These are phyloP conservation scores for Xylariaceae sp. DNA, from an alignment of 2,329 filamentous ascomycete species.

Conservation along the genomic window DNA sequence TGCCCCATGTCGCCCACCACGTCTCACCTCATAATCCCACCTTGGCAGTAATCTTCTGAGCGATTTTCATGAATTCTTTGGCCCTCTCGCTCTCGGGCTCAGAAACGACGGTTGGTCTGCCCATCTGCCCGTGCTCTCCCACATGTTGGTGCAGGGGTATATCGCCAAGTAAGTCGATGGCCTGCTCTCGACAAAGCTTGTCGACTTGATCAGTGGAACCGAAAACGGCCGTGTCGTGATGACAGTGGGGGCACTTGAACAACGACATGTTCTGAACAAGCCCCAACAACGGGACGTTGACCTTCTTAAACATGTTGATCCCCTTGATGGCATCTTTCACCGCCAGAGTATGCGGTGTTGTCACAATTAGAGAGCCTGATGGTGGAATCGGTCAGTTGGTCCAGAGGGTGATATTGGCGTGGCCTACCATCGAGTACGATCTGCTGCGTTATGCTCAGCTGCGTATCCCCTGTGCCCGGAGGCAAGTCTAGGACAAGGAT, in stretches of 20 bases:
- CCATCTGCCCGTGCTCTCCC: conserved; percentile 78
- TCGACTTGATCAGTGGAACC: conserved; percentile 58
- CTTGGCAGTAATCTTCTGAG: conserved; percentile 43
- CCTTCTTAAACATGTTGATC: conserved; percentile 85
- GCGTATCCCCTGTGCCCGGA: conserved; percentile 90
- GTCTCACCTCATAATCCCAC: conserved; percentile 38
- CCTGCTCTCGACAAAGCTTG: conserved; percentile 61
- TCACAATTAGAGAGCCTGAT: conserved; percentile 77
- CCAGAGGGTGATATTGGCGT: too few species aligned
- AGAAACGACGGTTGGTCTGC: conserved; percentile 82
- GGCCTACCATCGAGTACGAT: conserved; percentile 70
- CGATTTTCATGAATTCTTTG: conserved; percentile 64
- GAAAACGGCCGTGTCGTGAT: conserved; percentile 68
- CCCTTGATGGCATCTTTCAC: conserved; percentile 88
- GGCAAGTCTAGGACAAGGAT: conserved; percentile 85
- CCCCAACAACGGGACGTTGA: conserved; percentile 72
- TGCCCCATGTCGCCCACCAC: too few species aligned
- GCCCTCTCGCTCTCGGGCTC: conserved; percentile 72
- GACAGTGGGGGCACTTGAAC: conserved; percentile 73
- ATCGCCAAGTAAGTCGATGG: conserved; percentile 76
- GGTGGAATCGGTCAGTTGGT: too few species aligned
- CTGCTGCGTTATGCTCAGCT: conserved; percentile 95
- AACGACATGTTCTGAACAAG: conserved; percentile 90
- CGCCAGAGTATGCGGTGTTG: conserved; percentile 88
- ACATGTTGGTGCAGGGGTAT: conserved; percentile 82